Evolutionary conservation across 176 grass and related monocot genomes (phyloP).

Genomic region (Eleusine coracana): DNA sequence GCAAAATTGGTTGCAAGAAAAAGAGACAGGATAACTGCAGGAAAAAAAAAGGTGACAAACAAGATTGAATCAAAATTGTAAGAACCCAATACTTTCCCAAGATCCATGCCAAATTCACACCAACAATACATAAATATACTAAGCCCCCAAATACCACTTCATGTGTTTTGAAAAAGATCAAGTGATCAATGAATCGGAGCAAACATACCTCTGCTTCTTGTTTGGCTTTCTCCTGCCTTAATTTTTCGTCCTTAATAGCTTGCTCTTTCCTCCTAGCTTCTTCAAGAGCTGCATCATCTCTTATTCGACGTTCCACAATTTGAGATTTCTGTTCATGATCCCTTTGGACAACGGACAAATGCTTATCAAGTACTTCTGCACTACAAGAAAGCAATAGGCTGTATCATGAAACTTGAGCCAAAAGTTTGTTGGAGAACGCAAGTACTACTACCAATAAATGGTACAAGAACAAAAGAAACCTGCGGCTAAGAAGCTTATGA

Average conservation of each 20-base stretch:
- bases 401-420: constrained; percentile 30
- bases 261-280: constrained; percentile 84
- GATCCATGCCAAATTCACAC: not conserved
- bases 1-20: not conserved
- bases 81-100: constrained; percentile 21
- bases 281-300: constrained; percentile 86
- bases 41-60: not conserved
- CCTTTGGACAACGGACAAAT: constrained; percentile 78
- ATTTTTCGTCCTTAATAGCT: constrained; percentile 73
- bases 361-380: constrained; percentile 88
- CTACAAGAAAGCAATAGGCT: constrained; percentile 59
- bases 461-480: constrained; percentile 9
- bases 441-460: constrained; percentile 20
- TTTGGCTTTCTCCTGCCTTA: constrained; percentile 70
- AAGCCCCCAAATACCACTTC: not conserved
- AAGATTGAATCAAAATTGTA: constrained; percentile 2
- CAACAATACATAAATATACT: constrained; percentile 24
- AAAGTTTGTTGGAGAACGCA: constrained; percentile 18
- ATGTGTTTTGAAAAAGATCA: constrained; percentile 4
- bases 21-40: not conserved
- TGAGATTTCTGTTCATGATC: constrained; percentile 89
- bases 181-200: not conserved
- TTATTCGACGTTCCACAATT: constrained; percentile 87
- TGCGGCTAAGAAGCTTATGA: constrained; percentile 17
- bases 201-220: constrained; percentile 86